Evolutionary conservation across 805 yeast species (phyloP).

Genomic region (Hanseniaspora lachancei): DNA sequence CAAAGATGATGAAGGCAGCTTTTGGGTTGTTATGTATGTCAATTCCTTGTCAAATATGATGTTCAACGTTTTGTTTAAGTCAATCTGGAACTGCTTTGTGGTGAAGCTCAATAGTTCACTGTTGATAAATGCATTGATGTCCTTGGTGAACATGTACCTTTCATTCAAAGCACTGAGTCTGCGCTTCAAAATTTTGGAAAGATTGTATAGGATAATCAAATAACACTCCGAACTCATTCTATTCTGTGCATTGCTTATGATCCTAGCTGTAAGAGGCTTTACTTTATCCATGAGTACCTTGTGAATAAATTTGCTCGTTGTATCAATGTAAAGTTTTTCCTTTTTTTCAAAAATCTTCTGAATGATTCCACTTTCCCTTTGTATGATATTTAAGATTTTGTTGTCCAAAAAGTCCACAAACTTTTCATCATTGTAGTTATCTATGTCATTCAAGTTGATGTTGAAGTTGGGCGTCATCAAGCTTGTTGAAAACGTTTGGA

Average conservation of each 20-base stretch:
- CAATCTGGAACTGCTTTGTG: slow-evolving; percentile 3
- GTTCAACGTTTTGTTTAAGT: slow-evolving; percentile 4
- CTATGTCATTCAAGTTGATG: neutral
- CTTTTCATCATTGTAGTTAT: slow-evolving; percentile 1
- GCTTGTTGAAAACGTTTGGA: neutral
- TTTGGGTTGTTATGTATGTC: neutral
- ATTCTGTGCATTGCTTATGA: neutral
- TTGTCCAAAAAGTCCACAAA: neutral
- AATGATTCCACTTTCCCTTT: slow-evolving; percentile 8
- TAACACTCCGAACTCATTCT: neutral
- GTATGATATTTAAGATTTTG: neutral
- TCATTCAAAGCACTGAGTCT: neutral
- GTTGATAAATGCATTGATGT: neutral
- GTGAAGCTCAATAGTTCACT: neutral
- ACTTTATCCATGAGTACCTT: slow-evolving; percentile 1
- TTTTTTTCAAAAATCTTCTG: neutral
- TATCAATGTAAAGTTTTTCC: neutral
- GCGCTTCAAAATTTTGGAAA: neutral
- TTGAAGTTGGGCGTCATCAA: neutral
- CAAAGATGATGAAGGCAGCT: slow-evolving; percentile 14
- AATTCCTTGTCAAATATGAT: neutral
- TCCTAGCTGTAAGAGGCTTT: neutral
- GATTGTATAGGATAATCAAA: neutral
- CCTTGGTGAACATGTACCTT: neutral
- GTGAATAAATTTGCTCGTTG: neutral